Evolutionary conservation across 176 grass and related monocot species (phyloP).

Genomic region (Canna indica): DNA sequence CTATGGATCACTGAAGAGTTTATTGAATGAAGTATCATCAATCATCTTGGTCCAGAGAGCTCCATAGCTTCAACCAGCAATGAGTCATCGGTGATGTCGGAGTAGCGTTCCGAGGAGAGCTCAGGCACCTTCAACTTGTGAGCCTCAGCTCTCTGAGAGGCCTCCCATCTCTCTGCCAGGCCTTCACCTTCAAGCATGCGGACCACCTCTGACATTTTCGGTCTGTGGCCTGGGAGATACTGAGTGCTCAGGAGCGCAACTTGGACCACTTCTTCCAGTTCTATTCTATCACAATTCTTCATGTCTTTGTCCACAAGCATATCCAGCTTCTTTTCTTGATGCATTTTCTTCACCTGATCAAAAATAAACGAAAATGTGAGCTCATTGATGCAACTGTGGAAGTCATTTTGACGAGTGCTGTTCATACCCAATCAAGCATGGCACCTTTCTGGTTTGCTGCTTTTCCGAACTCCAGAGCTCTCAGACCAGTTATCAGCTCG

Average conservation of each 20-base stretch:
- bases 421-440: conserved; percentile 92
- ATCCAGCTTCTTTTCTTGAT: conserved; percentile 80
- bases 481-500: conserved; percentile 76
- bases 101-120: conserved; percentile 52
- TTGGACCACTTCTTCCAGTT: conserved; percentile 83
- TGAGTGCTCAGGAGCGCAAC: conserved; percentile 86
- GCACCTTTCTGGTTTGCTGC: conserved; percentile 78
- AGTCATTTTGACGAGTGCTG: not conserved
- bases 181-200: conserved; percentile 89
- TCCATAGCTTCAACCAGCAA: conserved; percentile 83
- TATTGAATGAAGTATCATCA: not conserved
- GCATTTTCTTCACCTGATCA: conserved; percentile 91
- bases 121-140: conserved; percentile 58
- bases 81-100: conserved; percentile 72
- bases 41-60: conserved; percentile 83
- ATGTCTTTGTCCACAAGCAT: conserved; percentile 65
- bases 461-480: conserved; percentile 80
- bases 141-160: conserved; percentile 46
- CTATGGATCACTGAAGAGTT: not conserved
- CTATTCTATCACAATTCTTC: conserved; percentile 51
- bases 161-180: conserved; percentile 85
- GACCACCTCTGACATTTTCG: conserved; percentile 88
- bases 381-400: too few relatives aligned
- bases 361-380: not conserved
- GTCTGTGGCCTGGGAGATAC: conserved; percentile 69